Base-by-base conservation (phyloP, 2,329 filamentous ascomycete species). In the Cordyceps militaris region DNA sequence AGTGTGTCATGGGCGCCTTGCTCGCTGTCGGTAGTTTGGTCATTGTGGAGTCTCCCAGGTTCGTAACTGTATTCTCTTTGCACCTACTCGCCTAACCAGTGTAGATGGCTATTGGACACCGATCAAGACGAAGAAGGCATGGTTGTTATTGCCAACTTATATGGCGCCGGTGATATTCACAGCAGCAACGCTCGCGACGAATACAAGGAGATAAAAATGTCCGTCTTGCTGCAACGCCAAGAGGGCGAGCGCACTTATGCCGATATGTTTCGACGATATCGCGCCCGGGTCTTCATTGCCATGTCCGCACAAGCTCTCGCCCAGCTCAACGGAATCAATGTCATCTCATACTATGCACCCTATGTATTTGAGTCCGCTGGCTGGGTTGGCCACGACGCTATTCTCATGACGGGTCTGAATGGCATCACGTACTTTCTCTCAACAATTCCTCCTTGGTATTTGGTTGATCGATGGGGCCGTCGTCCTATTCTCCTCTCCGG, bases 151-250 rank as follows among this genome's bases (percentile, higher is more conserved):
- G 94, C 94, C 60, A 97, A 97, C 70, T 80, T 99, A 7, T 97
- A 97, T 67, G 94, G 94, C 57, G 91, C 89, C 68, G 94, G 94
- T 60, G 94, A 99, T 70, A 92, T 97, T 61, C 92, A 97, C 74
- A 89, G 96, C 70, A 76, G 87, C 59, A 94, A 95, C 72, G 94
- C 94, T 1, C 85, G 92, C 59, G 92, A 97, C 57, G 94, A 99
- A 72, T 99, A 95, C 73, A 89, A 93, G 66, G 94, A 97, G 68
- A 99, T 99, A 77, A 99, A 99, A 78, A 96, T 97, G 90, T 87
- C 93, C 66, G 94, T 99, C 30, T 82, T 99, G 34, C 78, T 97
- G 24, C 87, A 93, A 71, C 89, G 94, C 53, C 91, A 96, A 74
- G 94, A 99, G 74, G 94, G 94, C 65, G 94, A 97, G 75, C 84